A percentile compares a stretch with the other conserved stretches of the same genome.
Conservation (phyloP, 768 basidiomycete species). For the Psilocybe sp. region DNA sequence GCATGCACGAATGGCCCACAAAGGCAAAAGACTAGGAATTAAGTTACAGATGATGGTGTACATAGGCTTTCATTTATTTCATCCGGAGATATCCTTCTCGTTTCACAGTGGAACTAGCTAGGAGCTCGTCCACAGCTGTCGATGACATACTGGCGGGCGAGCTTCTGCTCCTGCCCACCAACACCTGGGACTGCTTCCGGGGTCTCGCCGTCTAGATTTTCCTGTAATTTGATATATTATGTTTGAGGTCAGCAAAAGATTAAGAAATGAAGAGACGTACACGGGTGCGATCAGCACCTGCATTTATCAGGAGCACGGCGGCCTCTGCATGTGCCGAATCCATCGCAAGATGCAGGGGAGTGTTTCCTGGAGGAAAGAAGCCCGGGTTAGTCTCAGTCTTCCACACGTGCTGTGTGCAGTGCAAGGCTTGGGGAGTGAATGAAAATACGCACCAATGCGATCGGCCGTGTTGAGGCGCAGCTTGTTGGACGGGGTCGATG, state of each 20-base stretch:
- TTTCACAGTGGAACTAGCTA: background rate
- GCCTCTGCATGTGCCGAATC: conserved; percentile 93
- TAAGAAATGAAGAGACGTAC: conserved; percentile 44
- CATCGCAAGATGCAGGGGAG: conserved; percentile 95
- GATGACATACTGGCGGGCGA: conserved; percentile 73
- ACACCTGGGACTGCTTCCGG: conserved; percentile 90
- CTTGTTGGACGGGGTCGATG: conserved; percentile 73
- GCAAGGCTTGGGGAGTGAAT: conserved; percentile 18
- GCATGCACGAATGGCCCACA: no score
- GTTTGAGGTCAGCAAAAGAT: conserved; percentile 10
- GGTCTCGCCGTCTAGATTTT: conserved; percentile 81
- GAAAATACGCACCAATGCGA: conserved; percentile 55
- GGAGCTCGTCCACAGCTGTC: conserved; percentile 62
- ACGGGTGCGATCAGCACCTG: conserved; percentile 88
- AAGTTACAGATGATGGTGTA: no score
- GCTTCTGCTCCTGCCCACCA: conserved; percentile 84
- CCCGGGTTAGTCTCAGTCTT: conserved; percentile 13
- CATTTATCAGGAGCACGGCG: conserved; percentile 89
- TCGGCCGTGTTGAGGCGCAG: conserved; percentile 85
- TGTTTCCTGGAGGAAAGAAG: conserved; percentile 64
- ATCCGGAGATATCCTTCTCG: background rate
- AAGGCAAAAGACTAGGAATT: no score
- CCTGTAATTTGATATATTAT: conserved; percentile 37
- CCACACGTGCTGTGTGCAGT: conserved; percentile 9
- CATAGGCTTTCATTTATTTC: background rate